Evolutionary conservation across 768 basidiomycete species (phyloP), one percentile per base, ranked within the genome.

Genomic region (Auriculariales sp.): DNA sequence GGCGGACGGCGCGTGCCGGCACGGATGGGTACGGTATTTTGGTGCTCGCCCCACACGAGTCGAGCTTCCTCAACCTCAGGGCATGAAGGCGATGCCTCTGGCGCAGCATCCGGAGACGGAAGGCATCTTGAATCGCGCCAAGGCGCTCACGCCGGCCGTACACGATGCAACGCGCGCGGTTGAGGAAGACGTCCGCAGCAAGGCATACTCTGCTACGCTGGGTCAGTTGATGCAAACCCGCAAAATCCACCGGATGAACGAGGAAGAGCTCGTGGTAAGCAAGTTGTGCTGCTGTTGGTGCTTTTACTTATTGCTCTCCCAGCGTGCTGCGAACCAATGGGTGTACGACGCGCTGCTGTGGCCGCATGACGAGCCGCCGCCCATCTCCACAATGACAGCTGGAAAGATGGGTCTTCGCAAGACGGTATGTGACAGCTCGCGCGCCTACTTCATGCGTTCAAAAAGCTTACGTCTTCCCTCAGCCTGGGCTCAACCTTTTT

Each of bases 31-130:
- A 68, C 32, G 79, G 80, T 2, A 66, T 78, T 48, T 56, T 83
- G 36, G 63, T 83, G 33, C 69, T 82, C 46, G 68, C 73, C 32
- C 68, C 68, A 4, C 65, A 62, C 29, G 81, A 83, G 54, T 50
- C 61, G 19, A 64, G 61, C 44, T 81, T 82, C 66, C 61, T 80
- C 5, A 53, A 52, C 15, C 59, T 57, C 7, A 63, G 4, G 68
- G 64, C 2, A 68, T 78, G 56, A 53, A 55, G 17, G 54, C 61
- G 3, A 63, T 78, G 29, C 67, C 66, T 2, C 62, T 81, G 47
- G 53, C 58, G 3, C 57, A 62, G 9, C 58, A 69, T 52, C 35
- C 64, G 39, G 28, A 62, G 17, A 54, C 47, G 27, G 31, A 19
- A 1, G 49, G 49, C 24, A 35, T 31, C 17, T 31, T 27, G 1